A percentile compares a stretch with the other conserved stretches of the same genome.
phyloP scores from a whole-genome alignment of 139 green algal species.

The Pycnococcus provasolii region DNA sequence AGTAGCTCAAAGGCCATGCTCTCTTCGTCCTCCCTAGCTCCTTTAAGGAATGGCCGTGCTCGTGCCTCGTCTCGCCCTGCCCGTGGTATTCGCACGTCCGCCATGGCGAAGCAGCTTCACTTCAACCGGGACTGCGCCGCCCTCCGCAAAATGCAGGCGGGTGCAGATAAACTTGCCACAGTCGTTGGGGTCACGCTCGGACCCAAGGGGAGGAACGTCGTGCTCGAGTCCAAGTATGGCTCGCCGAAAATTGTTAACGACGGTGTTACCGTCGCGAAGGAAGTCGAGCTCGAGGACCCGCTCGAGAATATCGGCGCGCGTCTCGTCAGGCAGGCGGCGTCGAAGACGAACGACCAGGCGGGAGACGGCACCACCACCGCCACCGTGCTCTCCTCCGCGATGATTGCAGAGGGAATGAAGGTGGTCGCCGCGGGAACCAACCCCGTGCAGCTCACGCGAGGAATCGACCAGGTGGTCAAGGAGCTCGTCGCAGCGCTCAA shows the following conservation, averaged over 20 bases:
- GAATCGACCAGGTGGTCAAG: constrained; percentile 77
- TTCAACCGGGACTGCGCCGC: constrained; percentile 97
- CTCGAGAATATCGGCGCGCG: constrained; percentile 98
- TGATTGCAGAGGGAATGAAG: constrained; percentile 84
- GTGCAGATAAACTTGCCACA: constrained; percentile 94
- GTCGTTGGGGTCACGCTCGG: constrained; percentile 98
- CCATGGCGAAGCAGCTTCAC: constrained; percentile 91
- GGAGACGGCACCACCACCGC: constrained; percentile 98
- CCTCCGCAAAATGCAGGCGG: constrained; percentile 91
- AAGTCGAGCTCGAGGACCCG: constrained; percentile 92
- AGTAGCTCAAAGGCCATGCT: too few species aligned
- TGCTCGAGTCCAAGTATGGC: constrained; percentile 98
- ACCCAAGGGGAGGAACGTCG: constrained; percentile 97
- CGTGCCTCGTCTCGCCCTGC: too few species aligned
- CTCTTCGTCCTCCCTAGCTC: too few species aligned
- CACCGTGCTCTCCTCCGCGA: constrained; percentile 87
- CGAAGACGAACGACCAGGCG: constrained; percentile 92
- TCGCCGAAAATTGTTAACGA: constrained; percentile 99
- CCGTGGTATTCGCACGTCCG: too few species aligned
- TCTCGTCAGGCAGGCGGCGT: constrained; percentile 87
- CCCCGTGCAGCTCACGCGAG: constrained; percentile 85
- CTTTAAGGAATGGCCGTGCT: too few species aligned
- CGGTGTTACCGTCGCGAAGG: constrained; percentile 67
- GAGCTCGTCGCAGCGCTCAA: constrained; percentile 75
- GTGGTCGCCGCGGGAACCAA: constrained; percentile 89